These are phyloP conservation scores for Syncephalastrum monosporum DNA, from an alignment of 371 early-diverging fungal genomes.

Conservation along the genomic window DNA sequence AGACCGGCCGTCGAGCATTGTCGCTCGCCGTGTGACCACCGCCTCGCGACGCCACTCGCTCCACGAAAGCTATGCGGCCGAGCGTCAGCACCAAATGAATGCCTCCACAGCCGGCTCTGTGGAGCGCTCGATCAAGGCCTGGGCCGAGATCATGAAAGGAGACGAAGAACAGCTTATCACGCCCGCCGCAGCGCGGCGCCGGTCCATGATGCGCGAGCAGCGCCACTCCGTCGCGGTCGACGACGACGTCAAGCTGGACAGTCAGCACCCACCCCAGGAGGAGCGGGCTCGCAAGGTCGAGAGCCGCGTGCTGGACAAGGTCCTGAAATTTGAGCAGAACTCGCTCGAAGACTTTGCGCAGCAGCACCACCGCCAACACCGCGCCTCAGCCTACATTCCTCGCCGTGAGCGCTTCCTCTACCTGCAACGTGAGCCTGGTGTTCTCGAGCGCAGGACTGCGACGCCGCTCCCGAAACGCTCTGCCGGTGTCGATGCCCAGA, in stretches of 20 bases:
- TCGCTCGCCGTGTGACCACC: slow-evolving; percentile 30
- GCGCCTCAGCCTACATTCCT: slow-evolving; percentile 33
- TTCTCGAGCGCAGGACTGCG: slow-evolving; percentile 23
- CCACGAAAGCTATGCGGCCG: slow-evolving; percentile 35
- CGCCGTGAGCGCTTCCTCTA: slow-evolving; percentile 43
- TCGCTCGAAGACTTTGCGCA: slow-evolving; percentile 39
- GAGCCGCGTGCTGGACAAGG: slow-evolving; percentile 43
- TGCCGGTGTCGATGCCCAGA: slow-evolving; percentile 13
- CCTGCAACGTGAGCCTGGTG: slow-evolving; percentile 39
- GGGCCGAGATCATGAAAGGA: slow-evolving; percentile 30
- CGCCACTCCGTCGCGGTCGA: slow-evolving; percentile 2
- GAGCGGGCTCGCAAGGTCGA: slow-evolving; percentile 9
- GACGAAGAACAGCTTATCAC: slow-evolving; percentile 9
- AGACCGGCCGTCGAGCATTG: slow-evolving; percentile 25
- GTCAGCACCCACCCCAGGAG: not conserved
- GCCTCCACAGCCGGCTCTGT: slow-evolving; percentile 33
- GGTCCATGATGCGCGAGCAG: slow-evolving; percentile 3
- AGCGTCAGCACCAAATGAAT: slow-evolving; percentile 14
- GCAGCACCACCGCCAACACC: slow-evolving; percentile 22
- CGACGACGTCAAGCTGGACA: not conserved
- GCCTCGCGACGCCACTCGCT: slow-evolving; percentile 30
- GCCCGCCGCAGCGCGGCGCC: slow-evolving; percentile 9
- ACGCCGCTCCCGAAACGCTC: slow-evolving; percentile 5
- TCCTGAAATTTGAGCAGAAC: slow-evolving; percentile 43
- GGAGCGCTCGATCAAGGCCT: slow-evolving; percentile 38